phyloP scores from a whole-genome alignment of 345 rosid genomes.

The Acer yangbiense region DNA sequence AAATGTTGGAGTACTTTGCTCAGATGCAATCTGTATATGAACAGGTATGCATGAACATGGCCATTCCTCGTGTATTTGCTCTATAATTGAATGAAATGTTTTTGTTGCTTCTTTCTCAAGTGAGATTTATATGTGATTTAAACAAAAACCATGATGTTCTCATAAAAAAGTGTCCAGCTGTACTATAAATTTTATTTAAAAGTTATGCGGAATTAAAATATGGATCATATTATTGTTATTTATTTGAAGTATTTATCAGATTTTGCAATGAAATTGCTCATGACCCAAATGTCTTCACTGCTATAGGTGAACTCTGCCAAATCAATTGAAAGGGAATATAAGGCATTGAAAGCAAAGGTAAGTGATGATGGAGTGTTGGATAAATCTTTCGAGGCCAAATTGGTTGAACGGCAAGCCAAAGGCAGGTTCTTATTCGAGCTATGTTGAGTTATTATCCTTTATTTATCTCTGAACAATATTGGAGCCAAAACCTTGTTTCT shows the following conservation, averaged over 20 bases:
- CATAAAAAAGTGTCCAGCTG: background rate
- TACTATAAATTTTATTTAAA: background rate
- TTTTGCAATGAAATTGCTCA: background rate
- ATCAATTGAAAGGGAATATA: conserved; percentile 76
- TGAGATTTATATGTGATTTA: background rate
- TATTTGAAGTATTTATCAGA: background rate
- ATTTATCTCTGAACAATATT: conserved; percentile 2
- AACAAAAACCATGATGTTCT: too few species aligned
- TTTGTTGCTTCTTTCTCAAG: background rate
- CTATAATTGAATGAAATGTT: background rate
- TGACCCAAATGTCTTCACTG: too few species aligned
- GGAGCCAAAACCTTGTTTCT: background rate
- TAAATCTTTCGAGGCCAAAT: conserved; percentile 76
- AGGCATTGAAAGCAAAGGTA: conserved; percentile 64
- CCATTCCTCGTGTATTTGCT: conserved; percentile 6
- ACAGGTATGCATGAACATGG: conserved; percentile 50
- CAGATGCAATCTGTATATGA: conserved; percentile 76
- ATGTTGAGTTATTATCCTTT: background rate
- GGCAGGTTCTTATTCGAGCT: conserved; percentile 43
- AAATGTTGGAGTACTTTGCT: conserved; percentile 70
- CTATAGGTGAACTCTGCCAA: conserved; percentile 72
- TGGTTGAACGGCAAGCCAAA: conserved; percentile 67
- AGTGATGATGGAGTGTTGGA: conserved; percentile 62
- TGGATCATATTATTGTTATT: background rate
- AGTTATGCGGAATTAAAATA: background rate